Evolutionary conservation across 495 filamentous ascomycete species (phyloP), one percentile per base, ranked within the genome.

Genomic region (Hyaloscypha finlandica): DNA sequence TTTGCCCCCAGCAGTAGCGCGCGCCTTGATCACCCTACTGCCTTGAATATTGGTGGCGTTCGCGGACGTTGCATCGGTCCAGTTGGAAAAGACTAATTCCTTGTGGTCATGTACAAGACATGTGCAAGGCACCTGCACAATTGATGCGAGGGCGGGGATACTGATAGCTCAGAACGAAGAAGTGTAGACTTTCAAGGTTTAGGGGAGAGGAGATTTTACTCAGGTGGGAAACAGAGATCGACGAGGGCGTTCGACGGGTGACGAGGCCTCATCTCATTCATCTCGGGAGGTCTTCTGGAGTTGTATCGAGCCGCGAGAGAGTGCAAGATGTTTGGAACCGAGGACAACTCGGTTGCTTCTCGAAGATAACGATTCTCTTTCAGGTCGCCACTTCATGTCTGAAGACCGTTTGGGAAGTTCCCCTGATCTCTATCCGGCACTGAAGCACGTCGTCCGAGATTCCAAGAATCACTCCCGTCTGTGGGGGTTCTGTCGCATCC

Each of bases 1-100:
- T 51, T 54, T 32, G 4, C 11, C 35, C 31, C 57, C 37, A 35
- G 45, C 12, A 54, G 61, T 59, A 69, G 61, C 64, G 68, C 65
- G 68, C 61, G 68, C 64, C 65, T 59, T 70, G 68, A 35, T 55
- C 55, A 31, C 64, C 48, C 25, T 63, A 33, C 35, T 66, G 59
- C 67, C 68, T 66, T 61, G 29, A 70, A 67, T 65, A 67, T 67
- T 70, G 64, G 68, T 70, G 68, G 68, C 65, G 68, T 51, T 61
- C n/a, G 32, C 6, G 63, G 60, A 37, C 19, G 58, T 66, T 6
- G 51, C 30, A 64, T 70, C 59, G 63, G 51, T 14, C 6, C 29
- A 9, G 9, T 52, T 57, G 48, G 63, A 31, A 20, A n/a, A 19
- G 29, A 1, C 51, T n/a, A 2, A 53, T 20, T 2, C 22, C 51